A percentile compares a stretch with the other conserved stretches of the same genome.
phyloP scores from a whole-genome alignment of 106 monocot species.

The Ottelia alismoides region DNA sequence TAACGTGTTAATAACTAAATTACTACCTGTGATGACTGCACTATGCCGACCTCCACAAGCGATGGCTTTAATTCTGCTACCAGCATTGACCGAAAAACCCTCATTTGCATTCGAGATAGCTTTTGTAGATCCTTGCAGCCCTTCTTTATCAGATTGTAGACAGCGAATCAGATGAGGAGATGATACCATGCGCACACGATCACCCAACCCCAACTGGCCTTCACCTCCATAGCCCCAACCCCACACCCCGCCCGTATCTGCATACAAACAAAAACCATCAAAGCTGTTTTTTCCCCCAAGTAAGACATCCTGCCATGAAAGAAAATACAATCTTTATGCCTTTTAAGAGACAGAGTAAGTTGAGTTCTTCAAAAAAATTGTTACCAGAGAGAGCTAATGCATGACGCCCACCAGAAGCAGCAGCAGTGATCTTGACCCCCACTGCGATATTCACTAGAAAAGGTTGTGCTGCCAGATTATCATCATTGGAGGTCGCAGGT shows the following conservation, averaged over 20 bases:
- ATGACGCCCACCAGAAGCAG: slow-evolving; percentile 90
- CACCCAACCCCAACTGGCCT: slow-evolving; percentile 81
- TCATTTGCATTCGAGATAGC: too few relatives aligned
- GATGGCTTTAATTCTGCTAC: too few relatives aligned
- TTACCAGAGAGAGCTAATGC: slow-evolving; percentile 80
- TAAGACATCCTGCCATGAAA: too few relatives aligned
- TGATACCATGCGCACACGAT: slow-evolving; percentile 51
- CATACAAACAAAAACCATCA: slow-evolving; percentile 35
- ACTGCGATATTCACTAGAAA: slow-evolving; percentile 57
- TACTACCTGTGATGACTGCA: too few relatives aligned
- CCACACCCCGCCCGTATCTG: slow-evolving; percentile 82
- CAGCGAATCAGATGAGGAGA: slow-evolving; percentile 72
- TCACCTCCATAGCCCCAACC: slow-evolving; percentile 95
- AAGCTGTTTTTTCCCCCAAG: too few relatives aligned
- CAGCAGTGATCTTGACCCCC: slow-evolving; percentile 42
- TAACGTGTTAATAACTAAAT: too few relatives aligned
- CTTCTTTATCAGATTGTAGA: too few relatives aligned
- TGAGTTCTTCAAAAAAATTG: background rate
- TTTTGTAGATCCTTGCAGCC: too few relatives aligned
- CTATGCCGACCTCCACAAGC: too few relatives aligned
- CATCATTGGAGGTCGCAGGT: slow-evolving; percentile 65
- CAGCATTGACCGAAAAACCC: too few relatives aligned
- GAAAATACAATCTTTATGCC: too few relatives aligned
- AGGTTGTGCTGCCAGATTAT: slow-evolving; percentile 56
- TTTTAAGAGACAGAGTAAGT: too few relatives aligned